Evolutionary conservation across 2,329 filamentous ascomycete genomes (phyloP).

Genomic region (Colletotrichum caudatum): DNA sequence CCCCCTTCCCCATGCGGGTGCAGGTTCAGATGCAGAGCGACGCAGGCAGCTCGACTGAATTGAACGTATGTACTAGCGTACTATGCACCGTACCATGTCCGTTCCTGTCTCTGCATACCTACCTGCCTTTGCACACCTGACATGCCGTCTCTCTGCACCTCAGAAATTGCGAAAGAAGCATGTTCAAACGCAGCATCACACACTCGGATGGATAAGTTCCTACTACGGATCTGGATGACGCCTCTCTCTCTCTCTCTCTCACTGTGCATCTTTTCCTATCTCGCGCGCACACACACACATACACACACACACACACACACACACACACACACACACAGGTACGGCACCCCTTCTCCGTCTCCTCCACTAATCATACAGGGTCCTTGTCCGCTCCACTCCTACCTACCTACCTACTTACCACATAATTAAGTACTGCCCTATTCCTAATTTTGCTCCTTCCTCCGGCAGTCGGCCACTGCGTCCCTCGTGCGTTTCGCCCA

Average conservation of each 20-base stretch:
- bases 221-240: background rate
- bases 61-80: no score
- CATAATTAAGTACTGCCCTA: conserved; percentile 21
- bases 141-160: background rate
- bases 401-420: background rate
- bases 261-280: background rate
- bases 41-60: conserved; percentile 28
- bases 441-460: conserved; percentile 35
- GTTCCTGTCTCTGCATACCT: background rate
- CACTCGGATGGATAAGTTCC: background rate
- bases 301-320: no score
- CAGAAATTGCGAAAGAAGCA: background rate
- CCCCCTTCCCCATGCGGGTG: conserved; percentile 19
- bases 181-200: background rate
- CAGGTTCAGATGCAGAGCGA: conserved; percentile 23
- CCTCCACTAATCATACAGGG: conserved; percentile 8
- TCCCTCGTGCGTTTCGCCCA: conserved; percentile 38
- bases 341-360: background rate
- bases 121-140: background rate
- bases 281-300: background rate
- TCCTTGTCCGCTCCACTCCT: conserved; percentile 26
- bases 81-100: background rate
- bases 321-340: no score
- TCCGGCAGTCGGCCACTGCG: conserved; percentile 36
- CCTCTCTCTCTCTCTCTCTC: conserved; percentile 6